Conservation (phyloP, 495 filamentous ascomycete genomes). For the Neurospora sublineolata region DNA sequence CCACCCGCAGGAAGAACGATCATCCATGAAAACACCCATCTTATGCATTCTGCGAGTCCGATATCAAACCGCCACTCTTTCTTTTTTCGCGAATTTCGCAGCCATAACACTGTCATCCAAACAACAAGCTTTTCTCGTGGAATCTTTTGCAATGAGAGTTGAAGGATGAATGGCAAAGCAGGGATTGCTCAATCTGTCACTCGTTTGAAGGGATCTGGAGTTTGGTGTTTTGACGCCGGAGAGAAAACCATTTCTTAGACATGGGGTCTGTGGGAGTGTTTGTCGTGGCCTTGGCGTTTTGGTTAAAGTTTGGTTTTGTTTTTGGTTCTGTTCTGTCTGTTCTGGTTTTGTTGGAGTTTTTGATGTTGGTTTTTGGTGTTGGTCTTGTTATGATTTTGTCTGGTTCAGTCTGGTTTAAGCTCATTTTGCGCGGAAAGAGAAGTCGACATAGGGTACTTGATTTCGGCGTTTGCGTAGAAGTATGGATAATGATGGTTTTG, state of each 20-base stretch:
- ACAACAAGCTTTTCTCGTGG: neutral
- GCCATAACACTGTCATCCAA: neutral
- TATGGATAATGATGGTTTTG: neutral
- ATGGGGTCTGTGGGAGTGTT: neutral
- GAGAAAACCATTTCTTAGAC: neutral
- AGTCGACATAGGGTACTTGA: neutral
- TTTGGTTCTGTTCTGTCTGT: neutral
- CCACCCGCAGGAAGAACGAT: neutral
- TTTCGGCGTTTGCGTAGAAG: neutral
- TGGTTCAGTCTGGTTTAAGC: neutral
- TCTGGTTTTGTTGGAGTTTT: neutral
- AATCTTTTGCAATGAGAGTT: neutral
- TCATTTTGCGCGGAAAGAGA: neutral
- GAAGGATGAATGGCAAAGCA: neutral
- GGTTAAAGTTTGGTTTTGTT: neutral
- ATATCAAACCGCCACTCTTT: neutral
- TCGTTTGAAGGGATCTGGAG: neutral
- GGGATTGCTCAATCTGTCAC: neutral
- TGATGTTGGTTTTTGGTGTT: neutral
- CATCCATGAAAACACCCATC: neutral
- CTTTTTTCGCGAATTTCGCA: neutral
- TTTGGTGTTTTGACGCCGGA: neutral
- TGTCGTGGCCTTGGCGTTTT: neutral
- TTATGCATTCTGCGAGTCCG: neutral
- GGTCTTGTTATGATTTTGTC: neutral